Base-by-base conservation (phyloP, 2,329 filamentous ascomycete genomes). In the Orbilia javanica region DNA sequence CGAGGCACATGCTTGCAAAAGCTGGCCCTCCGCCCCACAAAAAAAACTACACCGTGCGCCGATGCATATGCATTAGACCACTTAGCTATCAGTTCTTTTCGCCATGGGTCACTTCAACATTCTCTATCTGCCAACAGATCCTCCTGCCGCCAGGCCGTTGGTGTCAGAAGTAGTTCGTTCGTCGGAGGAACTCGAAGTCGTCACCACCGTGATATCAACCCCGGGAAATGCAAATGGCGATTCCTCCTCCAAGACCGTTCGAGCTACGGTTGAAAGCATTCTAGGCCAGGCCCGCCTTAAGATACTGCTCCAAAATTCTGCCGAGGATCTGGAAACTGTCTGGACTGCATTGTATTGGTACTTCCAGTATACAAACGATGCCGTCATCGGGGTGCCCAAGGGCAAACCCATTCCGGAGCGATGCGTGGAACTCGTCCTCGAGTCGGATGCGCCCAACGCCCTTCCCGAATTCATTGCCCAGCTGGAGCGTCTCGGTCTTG, bases 291-390 rank as follows among this genome's bases (percentile, higher is more conserved):
- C 31, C 36, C 65, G 57, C 27, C 44, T 74, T 4, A 66, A 29
- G 7, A 25, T 76, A 13, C 20, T 25, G 15, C n/a, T 66, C 25
- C 46, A 62, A 27, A 20, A 15, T 46, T 18, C 46, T 1, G 6
- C 34, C 27, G 25, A 6, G 11, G 46, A 53, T 34, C 25, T 39
- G 25, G 66, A 77, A 36, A 29, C 13, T 8, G 22, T 77, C 6
- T 77, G 73, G 73, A 62, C 53, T 7, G 66, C 60, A 20, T 34
- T 77, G 6, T 63, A 70, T 42, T 77, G 73, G 73, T 71, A 53
- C 31, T 77, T 77, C 52, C 66, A 71, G 7, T 52, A 42, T 39
- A 67, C 50, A 15, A 67, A 50, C 65, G 36, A 55, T 39, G 20
- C 25, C 42, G 34, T 11, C 2, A 20, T 27, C 29, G 18, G 6